These are phyloP conservation scores for Cardiospermum halicacabum DNA, from an alignment of 345 rosid genomes.

Conservation along the genomic window DNA sequence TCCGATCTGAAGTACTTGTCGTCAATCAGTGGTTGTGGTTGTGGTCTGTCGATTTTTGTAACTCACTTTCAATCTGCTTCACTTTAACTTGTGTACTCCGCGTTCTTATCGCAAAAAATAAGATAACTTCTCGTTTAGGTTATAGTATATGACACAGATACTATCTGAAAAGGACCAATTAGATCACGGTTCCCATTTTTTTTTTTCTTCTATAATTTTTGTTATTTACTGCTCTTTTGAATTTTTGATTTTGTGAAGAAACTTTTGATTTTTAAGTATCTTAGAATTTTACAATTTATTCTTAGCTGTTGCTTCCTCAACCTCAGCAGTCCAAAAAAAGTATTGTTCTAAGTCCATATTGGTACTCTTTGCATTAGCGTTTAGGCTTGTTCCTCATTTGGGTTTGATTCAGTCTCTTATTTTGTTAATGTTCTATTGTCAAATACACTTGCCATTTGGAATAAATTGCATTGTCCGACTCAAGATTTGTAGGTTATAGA, in stretches of 20 bases:
- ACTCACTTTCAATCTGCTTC: conserved; percentile 1
- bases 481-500: not conserved
- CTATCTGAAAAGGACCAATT: not conserved
- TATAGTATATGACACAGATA: not conserved
- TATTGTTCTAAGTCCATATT: not conserved
- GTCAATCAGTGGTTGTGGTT: not conserved
- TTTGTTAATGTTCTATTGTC: no score
- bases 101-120: not conserved
- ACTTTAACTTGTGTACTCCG: not conserved
- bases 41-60: not conserved
- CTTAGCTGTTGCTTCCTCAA: not conserved
- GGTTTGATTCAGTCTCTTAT: not conserved
- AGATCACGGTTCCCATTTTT: not conserved
- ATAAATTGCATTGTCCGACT: not conserved
- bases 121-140: not conserved
- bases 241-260: not conserved
- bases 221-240: not conserved
- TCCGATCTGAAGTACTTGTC: conserved; percentile 13
- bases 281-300: no score
- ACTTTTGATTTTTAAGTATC: not conserved
- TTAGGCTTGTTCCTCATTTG: not conserved
- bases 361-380: not conserved
- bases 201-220: no score
- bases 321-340: not conserved
- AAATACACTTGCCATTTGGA: not conserved